These are phyloP conservation scores for Fraxinus cuspidata DNA, from an alignment of 257 asterid genomes.

Conservation along the genomic window DNA sequence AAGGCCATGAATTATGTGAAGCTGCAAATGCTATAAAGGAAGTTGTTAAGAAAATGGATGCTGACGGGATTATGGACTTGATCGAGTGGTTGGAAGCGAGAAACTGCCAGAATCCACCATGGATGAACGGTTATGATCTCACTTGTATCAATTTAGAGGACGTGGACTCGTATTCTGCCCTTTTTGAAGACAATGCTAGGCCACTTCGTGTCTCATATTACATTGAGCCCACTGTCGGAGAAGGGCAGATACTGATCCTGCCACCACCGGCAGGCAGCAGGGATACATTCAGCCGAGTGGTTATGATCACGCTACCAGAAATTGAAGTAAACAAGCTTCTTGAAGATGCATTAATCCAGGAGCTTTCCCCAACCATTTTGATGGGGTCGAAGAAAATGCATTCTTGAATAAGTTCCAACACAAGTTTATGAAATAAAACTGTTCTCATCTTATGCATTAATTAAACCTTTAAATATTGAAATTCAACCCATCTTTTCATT, in stretches of 20 bases:
- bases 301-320: constrained; percentile 50
- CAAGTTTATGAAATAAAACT: background rate
- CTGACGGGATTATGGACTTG: constrained; percentile 40
- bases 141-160: constrained; percentile 43
- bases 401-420: background rate
- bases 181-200: constrained; percentile 36
- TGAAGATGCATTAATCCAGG: constrained; percentile 39
- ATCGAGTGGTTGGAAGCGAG: constrained; percentile 51
- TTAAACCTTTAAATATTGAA: too few relatives aligned
- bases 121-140: constrained; percentile 35
- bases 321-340: constrained; percentile 52
- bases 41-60: constrained; percentile 29
- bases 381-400: constrained; percentile 39
- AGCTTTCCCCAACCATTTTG: constrained; percentile 39
- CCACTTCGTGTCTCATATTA: constrained; percentile 44
- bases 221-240: constrained; percentile 36
- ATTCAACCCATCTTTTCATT: too few relatives aligned
- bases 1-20: constrained; percentile 28
- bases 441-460: too few relatives aligned
- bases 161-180: constrained; percentile 37
- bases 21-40: constrained; percentile 43
- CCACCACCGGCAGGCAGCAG: constrained; percentile 27
- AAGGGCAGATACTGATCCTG: constrained; percentile 33
- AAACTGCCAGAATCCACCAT: constrained; percentile 27
- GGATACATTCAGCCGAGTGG: constrained; percentile 37